phyloP scores from a whole-genome alignment of 495 filamentous ascomycete species.

The Penicillium angulare region DNA sequence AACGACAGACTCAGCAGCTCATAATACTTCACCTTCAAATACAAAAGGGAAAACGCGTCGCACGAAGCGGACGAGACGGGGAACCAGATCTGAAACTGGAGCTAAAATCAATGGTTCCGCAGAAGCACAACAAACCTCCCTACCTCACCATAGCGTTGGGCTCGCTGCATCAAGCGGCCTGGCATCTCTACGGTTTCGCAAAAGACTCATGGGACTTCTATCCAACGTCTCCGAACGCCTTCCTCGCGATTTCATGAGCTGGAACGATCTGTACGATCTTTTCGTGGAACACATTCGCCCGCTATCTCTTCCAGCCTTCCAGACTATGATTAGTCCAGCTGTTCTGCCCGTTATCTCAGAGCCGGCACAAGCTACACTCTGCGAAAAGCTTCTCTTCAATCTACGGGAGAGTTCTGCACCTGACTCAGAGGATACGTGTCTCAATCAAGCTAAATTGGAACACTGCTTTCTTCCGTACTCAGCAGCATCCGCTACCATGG shows the following conservation, averaged over 20 bases:
- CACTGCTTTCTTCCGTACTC: conserved; percentile 68
- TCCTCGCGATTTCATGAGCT: conserved; percentile 43
- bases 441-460: conserved; percentile 61
- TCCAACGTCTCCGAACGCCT: conserved; percentile 45
- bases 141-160: conserved; percentile 16
- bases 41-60: conserved; percentile 7
- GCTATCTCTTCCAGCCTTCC: conserved; percentile 69
- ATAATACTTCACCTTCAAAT: conserved; percentile 10
- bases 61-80: conserved; percentile 35
- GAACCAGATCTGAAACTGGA: conserved; percentile 21
- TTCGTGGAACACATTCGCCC: conserved; percentile 63
- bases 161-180: conserved; percentile 48
- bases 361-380: conserved; percentile 57
- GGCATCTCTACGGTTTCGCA: conserved; percentile 59
- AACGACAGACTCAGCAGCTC: conserved; percentile 6
- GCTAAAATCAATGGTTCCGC: conserved; percentile 3
- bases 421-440: conserved; percentile 37
- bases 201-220: conserved; percentile 59
- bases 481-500: conserved; percentile 58
- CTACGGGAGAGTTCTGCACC: conserved; percentile 61
- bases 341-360: conserved; percentile 45
- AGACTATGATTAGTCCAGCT: conserved; percentile 61
- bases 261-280: conserved; percentile 63
- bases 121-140: not conserved
- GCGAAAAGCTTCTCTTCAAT: conserved; percentile 60